Base-by-base conservation (phyloP, 345 rosid species). In the Populus deltoides region DNA sequence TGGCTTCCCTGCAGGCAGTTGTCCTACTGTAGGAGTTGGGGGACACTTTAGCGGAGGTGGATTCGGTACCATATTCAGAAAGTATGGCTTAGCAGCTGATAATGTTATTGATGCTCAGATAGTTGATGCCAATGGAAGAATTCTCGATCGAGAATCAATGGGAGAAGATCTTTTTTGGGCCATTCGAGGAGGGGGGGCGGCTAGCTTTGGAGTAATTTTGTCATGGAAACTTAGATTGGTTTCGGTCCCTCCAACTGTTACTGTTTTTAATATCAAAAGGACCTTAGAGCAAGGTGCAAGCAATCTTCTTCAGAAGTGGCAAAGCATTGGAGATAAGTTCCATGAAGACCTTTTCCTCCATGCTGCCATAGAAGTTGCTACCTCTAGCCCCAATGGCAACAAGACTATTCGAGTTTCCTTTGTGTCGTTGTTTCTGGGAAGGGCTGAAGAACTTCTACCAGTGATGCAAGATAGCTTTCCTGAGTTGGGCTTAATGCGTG, bases 101-200 rank as follows among this genome's bases (percentile, higher is more conserved):
- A 38, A 38, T 38, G 39, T 38, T 38, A 38, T 38, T 38, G 39
- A 38, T 38, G 39, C 39, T 6, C 7, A 27, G 27, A 33, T 78
- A 12, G 67, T 78, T 53, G 77, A 72, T 36, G 77, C 41, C 7
- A 78, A 65, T 20, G 81, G 81, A 31, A 45, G 7, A 47, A 63
- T 78, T 17, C 70, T 78, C 1, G 27, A 72, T 51, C 33, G 76
- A 17, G 39, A 72, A 39, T 71, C 77, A 2, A 72, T 78, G 81
- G 81, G 76, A 72, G 81, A 78, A 66, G 77, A 78, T 47, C 43
- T 78, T 6, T 78, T 78, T 39, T 78, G 81, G 81, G 77, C 77
- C 16, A 78, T 72, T 66, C 57, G 81, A 35, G 81, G 77, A 17
- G 81, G 81, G 3, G 81, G 81, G n/a, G 81, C 66, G 1, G 72